Base-by-base conservation (phyloP, 805 yeast genomes). In the Kazachstania kunashirensis region DNA sequence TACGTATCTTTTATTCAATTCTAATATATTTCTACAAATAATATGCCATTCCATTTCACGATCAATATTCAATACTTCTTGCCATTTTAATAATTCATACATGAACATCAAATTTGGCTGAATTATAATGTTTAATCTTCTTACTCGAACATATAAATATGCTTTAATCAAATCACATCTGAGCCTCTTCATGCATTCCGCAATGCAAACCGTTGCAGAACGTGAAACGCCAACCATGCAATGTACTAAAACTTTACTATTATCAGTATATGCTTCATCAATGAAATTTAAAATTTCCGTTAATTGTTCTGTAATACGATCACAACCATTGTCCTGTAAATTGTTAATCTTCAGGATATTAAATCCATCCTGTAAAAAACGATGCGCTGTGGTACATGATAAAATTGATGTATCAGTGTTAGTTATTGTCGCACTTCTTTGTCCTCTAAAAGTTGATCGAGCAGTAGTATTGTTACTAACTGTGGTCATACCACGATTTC, bases 141-240 rank as follows among this genome's bases (percentile, higher is more conserved):
- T 67, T 3, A 85, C 95, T 29, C 96, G 68, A n/a, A 86, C 96
- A 60, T 68, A 85, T 29, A 88, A 60, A 51, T 88, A 89, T 0
- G 97, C 95, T 23, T 78, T 66, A 2, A 92, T 77, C 20, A 89
- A 62, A 29, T 75, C 73, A 37, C 84, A 63, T 12, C 72, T 61
- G 17, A 82, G 60, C 28, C 95, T 62, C 46, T 75, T 73, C 95
- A 89, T 88, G 26, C 84, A 89, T 53, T 86, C 96, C 1, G 96
- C 96, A 46, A 89, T 89, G 48, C 94, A 89, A 9, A 89, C 94
- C 0, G 96, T 84, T 0, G 96, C 97, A 3, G 95, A 84, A 38
- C 97, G 66, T 0, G 95, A 84, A 3, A 89, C 97, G 0, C 97
- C 97, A 33, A 85, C 96, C 52, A 94, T 82, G 50, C 97, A 89